Conservation (phyloP, 2,329 filamentous ascomycete genomes). For the Coccinonectria pachysandricola region DNA sequence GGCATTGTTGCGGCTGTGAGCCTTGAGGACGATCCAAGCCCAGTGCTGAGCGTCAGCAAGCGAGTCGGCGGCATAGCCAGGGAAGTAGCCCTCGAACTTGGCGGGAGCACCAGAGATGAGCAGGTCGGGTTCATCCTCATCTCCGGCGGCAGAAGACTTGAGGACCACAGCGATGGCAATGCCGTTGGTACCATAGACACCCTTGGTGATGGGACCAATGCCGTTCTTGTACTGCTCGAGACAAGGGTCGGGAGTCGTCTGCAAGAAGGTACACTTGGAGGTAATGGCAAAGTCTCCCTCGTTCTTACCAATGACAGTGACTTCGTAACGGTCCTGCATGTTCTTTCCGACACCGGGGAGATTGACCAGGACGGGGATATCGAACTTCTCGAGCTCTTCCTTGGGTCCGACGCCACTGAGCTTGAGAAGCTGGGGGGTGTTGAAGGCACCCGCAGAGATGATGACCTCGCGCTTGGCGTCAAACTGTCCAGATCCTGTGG, state of each 20-base stretch:
- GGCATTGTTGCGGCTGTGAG: constrained; percentile 41
- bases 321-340: constrained; percentile 44
- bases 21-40: constrained; percentile 39
- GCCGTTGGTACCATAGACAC: constrained; percentile 35
- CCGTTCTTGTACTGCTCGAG: constrained; percentile 10
- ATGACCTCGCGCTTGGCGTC: constrained; percentile 30
- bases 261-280: constrained; percentile 11
- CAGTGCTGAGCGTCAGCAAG: constrained; percentile 31
- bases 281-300: constrained; percentile 12
- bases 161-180: constrained; percentile 38
- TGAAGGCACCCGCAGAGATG: constrained; percentile 37
- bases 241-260: constrained; percentile 10
- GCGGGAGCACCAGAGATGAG: constrained; percentile 45
- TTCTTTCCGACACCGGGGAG: constrained; percentile 49
- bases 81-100: constrained; percentile 47
- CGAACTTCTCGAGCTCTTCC: constrained; percentile 17
- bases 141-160: constrained; percentile 22
- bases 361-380: constrained; percentile 21
- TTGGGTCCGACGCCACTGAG: constrained; percentile 29
- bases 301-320: constrained; percentile 12
- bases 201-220: constrained; percentile 11
- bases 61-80: constrained; percentile 37
- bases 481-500: constrained; percentile 3
- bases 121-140: constrained; percentile 37
- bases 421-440: constrained; percentile 40